A percentile compares a stretch with the other conserved stretches of the same genome.
Conservation (phyloP, 2,329 filamentous ascomycete species). For the Aspergillus carbonarius region DNA sequence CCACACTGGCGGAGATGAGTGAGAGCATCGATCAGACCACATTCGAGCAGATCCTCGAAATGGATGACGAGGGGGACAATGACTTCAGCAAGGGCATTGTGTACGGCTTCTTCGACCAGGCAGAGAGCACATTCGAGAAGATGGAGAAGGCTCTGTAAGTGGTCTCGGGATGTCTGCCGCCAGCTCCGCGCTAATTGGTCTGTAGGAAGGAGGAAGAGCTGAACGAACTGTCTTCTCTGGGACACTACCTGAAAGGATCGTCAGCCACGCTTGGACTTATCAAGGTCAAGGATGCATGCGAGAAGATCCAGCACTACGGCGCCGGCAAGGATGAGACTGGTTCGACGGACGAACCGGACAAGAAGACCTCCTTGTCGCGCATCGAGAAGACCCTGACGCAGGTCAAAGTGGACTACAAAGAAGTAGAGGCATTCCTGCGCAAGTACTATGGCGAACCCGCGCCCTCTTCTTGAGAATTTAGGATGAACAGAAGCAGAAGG, state of each 20-base stretch:
- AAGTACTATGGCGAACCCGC: constrained; percentile 63
- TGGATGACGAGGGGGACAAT: constrained; percentile 89
- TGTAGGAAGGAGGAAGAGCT: constrained; percentile 67
- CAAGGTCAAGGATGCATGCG: constrained; percentile 89
- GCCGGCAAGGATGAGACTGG: constrained; percentile 78
- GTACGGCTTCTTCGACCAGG: constrained; percentile 89
- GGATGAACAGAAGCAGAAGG: constrained; percentile 7
- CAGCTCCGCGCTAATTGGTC: neutral
- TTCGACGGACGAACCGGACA: constrained; percentile 62
- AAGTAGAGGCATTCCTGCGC: constrained; percentile 68
- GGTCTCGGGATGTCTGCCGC: neutral
- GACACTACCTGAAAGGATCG: constrained; percentile 96
- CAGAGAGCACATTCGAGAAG: constrained; percentile 76
- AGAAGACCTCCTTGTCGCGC: constrained; percentile 65
- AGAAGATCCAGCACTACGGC: constrained; percentile 94
- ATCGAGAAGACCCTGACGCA: constrained; percentile 68
- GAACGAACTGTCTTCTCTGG: constrained; percentile 72
- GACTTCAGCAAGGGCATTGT: constrained; percentile 91
- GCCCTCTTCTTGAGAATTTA: neutral
- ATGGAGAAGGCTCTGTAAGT: constrained; percentile 85
- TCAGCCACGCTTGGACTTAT: constrained; percentile 88
- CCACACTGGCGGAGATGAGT: constrained; percentile 61
- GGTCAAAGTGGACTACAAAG: constrained; percentile 74
- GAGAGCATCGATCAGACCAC: constrained; percentile 76
- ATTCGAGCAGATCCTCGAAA: constrained; percentile 95